Evolutionary conservation across 768 basidiomycete genomes (phyloP).

Genomic region (Galerina marginata): DNA sequence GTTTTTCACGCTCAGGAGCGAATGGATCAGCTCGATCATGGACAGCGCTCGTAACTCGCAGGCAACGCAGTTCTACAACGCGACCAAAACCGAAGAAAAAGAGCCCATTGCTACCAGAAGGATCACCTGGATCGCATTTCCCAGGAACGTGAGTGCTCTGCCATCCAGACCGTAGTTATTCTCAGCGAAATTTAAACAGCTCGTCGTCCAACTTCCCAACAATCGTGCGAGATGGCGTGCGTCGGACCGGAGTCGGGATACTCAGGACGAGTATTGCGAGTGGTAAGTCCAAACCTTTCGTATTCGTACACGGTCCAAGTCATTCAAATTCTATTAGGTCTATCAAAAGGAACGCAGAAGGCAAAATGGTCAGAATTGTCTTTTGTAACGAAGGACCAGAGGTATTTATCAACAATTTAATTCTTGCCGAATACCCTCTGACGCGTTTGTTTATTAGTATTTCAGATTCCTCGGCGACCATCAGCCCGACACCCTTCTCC

Average conservation of each 20-base stretch:
- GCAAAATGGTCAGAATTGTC: constrained; percentile 4
- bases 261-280: constrained; percentile 8
- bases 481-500: constrained; percentile 1
- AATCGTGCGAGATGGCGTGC: not conserved
- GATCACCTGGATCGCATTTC: constrained; percentile 7
- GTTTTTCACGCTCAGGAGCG: not conserved
- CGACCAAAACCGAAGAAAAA: not conserved
- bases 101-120: not conserved
- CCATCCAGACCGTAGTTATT: not conserved
- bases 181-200: not conserved
- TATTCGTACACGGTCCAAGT: not conserved
- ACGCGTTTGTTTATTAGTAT: not conserved
- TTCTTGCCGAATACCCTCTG: not conserved
- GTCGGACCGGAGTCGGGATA: not conserved
- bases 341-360: not conserved
- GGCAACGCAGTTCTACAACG: constrained; percentile 6
- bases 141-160: not conserved
- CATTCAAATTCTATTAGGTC: not conserved
- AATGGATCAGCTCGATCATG: not conserved
- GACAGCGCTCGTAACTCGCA: not conserved
- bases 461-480: constrained; percentile 1
- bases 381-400: constrained; percentile 7
- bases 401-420: not conserved
- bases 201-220: not conserved
- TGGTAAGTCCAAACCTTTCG: not conserved